Base-by-base conservation (phyloP, 106 monocot genomes). In the Xerophyta viscosa region DNA sequence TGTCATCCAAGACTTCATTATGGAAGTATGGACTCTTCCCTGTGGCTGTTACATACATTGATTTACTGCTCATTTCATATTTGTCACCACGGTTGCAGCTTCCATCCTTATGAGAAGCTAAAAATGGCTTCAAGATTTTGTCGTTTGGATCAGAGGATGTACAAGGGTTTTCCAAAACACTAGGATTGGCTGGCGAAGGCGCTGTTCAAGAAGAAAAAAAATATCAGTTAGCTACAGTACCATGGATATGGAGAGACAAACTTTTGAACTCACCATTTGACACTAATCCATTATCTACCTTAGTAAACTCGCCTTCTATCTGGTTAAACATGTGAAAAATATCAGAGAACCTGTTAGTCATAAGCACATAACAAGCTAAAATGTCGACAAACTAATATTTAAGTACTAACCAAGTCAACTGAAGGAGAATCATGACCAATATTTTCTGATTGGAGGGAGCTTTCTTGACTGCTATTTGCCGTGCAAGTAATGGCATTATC, bases 1-100 rank as follows among this genome's bases (percentile, higher is more conserved):
- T 61, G 24, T 60, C 52, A 28, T 36, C 52, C 20, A 19, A 7
- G 62, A 59, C 36, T 37, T 67, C 73, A 46, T 64, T 55, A 6
- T 48, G 44, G 48, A 83, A 74, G 66, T 63, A 75, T n/a, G 54
- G 39, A 50, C 83, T 72, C 46, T 48, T 76, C 18, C 64, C 54
- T 4, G 27, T 66, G 17, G 68, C 46, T 42, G 63, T 64, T 56
- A 48, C 54, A 11, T 56, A 56, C 15, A 7, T 13, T 8, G 55
- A 64, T 52, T 23, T 57, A 31, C 4, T 52, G 41, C 50, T 69
- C 25, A 11, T 49, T 23, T 55, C 37, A 58, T 21, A 10, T 8
- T 67, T 48, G 25, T 48, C 13, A 28, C 36, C 8, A 46, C 28
- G 23, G 2, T 42, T 52, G 42, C n/a, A 48, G 4, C 11, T 43